Base-by-base conservation (phyloP, 2,329 filamentous ascomycete species). In the Neospermospora avenae region DNA sequence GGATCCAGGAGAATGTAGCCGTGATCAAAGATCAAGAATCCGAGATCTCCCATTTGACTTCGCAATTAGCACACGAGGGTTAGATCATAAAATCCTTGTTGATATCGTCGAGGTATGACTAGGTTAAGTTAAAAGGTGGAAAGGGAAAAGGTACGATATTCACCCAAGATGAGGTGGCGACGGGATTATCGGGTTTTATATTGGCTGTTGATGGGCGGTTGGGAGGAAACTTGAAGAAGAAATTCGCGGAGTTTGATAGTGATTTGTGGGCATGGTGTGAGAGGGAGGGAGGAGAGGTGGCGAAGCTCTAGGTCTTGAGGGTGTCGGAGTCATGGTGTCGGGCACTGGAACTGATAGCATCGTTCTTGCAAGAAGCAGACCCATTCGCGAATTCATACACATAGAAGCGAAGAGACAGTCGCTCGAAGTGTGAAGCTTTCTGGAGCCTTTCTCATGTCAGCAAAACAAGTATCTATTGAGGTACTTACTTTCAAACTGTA, bases 151-250 rank as follows among this genome's bases (percentile, higher is more conserved):
- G 51, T 6, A 54, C 51, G 51, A 54, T 11, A 13, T 54, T 54
- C 22, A 54, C 51, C 20, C 51, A 54, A 34, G 39, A 22, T 24
- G 51, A 54, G 16, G 51, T 41, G 34, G 51, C 51, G 51, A 42
- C 3, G 51, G 51, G 51, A 13, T 39, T 54, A n/a, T 25, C 39
- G 51, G 51, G 51, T 41, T 34, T 20, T 13, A 24, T 54, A 7
- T 25, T 54, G 51, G 20, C 39, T 24, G 51, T 54, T 54, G 51
- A 54, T 41, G 37, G 51, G 4, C 41, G 51, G 51, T 16, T 54
- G 34, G 51, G 51, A 4, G 37, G 37, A 3, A 54, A 42, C 41
- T 18, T 54, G 51, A 39, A 41, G 51, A 54, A 39, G 18, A 54
- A 54, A 14, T 54, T 54, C 39, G 37, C 4, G 20, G 24, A 13